Evolutionary conservation across 495 filamentous ascomycete genomes (phyloP), one percentile per base, ranked within the genome.

Genomic region (Annulohypoxylon stygium): DNA sequence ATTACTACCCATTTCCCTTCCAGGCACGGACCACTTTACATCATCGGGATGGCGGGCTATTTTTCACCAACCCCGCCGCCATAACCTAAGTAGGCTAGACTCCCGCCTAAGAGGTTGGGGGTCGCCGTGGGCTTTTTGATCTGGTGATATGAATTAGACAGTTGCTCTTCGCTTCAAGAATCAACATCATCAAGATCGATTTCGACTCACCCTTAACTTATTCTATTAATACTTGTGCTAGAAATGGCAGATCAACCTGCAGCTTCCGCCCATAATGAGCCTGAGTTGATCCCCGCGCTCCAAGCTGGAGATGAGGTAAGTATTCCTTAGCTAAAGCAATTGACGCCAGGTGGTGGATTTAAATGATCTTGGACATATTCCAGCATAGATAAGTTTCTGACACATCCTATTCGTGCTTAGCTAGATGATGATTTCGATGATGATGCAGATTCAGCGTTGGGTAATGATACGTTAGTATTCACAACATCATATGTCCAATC

Each of bases 401-500:
- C 45, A 20, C 2, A 14, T 18, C 3, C 10, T 25, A 8, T 50
- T 6, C 50, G 23, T n/a, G 2, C 26, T 23, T 60, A 60, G 53
- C 11, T n/a, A 20, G 57, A 60, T 1, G 60, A 63, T 26, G 26
- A 61, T 18, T 30, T 34, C 10, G 23, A 63, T 50, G 41, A 51
- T 26, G 43, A 63, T 33, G 41, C 60, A n/a, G 60, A 63, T 51
- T 63, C 60, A 0, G 60, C 60, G 6, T 26, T 63, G 8, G 60
- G 60, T 23, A 16, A 50, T 33, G 60, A 63, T 63, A 7, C 26
- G 60, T 63, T 18, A 63, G 60, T 63, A 23, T 30, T 51, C 45
- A 36, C 26, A 20, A 23, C 18, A 3, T 59, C 34, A n/a, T 25
- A 26, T n/a, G 18, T 41, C 2, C 1, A 23, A 23, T 23, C 16